phyloP scores from a whole-genome alignment of 2,329 filamentous ascomycete genomes.

The Leptographium wingfieldii region DNA sequence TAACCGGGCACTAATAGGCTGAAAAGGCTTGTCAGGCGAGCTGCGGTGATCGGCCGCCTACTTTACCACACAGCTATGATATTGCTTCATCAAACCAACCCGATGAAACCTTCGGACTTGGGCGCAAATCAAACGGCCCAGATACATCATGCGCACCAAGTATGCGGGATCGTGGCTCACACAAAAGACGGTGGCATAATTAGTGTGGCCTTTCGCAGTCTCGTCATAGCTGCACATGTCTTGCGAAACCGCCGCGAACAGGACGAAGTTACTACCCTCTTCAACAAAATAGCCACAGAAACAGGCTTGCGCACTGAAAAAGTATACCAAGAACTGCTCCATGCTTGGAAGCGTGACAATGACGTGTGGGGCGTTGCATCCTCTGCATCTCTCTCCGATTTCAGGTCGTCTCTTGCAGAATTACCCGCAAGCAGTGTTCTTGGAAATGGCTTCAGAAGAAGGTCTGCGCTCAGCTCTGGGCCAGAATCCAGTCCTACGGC shows the following conservation, averaged over 20 bases:
- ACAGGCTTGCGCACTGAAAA: constrained; percentile 69
- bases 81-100: constrained; percentile 68
- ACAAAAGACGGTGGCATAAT: constrained; percentile 69
- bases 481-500: neutral
- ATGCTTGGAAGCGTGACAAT: constrained; percentile 64
- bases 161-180: constrained; percentile 83
- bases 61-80: constrained; percentile 85
- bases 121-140: constrained; percentile 59
- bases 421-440: neutral
- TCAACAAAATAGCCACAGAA: constrained; percentile 61
- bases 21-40: constrained; percentile 68
- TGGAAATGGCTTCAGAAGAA: neutral
- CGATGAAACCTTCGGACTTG: constrained; percentile 45
- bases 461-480: neutral
- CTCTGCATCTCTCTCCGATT: neutral
- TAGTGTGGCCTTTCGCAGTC: constrained; percentile 64
- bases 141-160: constrained; percentile 64
- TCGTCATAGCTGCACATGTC: constrained; percentile 65
- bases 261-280: constrained; percentile 65
- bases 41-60: constrained; percentile 67
- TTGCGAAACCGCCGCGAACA: constrained; percentile 60
- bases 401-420: neutral
- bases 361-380: neutral
- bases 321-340: constrained; percentile 59
- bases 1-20: neutral